These are phyloP conservation scores for Pseudocercospora pini-densiflorae DNA, from an alignment of 2,329 filamentous ascomycete species.

Conservation along the genomic window DNA sequence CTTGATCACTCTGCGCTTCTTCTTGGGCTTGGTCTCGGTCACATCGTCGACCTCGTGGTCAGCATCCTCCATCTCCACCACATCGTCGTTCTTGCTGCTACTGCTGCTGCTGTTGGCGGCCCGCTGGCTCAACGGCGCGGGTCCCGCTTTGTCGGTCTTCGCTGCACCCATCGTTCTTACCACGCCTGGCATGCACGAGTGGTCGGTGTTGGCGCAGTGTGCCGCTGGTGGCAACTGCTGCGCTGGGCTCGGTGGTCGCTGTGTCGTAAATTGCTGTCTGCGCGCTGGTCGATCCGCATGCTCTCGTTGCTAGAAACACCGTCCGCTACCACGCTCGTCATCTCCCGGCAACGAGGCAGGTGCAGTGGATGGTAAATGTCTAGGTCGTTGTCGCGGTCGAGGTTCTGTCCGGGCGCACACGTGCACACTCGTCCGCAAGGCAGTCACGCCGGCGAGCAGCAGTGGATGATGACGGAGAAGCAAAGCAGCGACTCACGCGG, in stretches of 20 bases:
- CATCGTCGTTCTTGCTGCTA: conserved; percentile 14
- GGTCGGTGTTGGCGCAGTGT: not conserved
- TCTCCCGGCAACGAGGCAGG: conserved; percentile 19
- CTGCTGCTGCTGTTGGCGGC: conserved; percentile 19
- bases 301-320: conserved; percentile 12
- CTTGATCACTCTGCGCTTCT: conserved; percentile 41
- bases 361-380: conserved; percentile 6
- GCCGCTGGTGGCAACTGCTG: not conserved
- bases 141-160: conserved; percentile 8
- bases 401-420: not conserved
- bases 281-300: conserved; percentile 28
- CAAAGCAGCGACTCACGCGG: conserved; percentile 8
- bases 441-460: conserved; percentile 6
- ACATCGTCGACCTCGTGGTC: conserved; percentile 35
- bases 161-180: conserved; percentile 18
- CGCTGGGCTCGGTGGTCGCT: conserved; percentile 11
- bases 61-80: conserved; percentile 29
- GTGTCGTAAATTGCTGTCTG: conserved; percentile 22
- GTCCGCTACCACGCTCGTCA: conserved; percentile 19
- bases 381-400: not conserved
- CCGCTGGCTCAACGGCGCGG: conserved; percentile 20
- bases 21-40: conserved; percentile 34
- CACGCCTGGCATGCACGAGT: not conserved
- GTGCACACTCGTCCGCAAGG: conserved; percentile 1
- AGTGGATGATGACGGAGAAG: not conserved